These are phyloP conservation scores for Barnettozyma salicaria DNA, from an alignment of 805 yeast genomes.

Conservation along the genomic window DNA sequence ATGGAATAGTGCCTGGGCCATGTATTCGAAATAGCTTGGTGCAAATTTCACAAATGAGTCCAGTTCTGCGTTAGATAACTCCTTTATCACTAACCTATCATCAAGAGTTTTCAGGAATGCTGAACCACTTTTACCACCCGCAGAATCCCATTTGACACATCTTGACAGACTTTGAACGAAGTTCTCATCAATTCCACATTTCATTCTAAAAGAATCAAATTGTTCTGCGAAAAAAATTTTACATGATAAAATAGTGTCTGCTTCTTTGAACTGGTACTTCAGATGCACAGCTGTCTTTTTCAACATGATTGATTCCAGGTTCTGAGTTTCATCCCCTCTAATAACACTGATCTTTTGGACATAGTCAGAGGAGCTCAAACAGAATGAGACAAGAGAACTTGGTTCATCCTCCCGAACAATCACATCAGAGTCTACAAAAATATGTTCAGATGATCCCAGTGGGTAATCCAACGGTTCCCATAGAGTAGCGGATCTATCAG, in stretches of 20 bases:
- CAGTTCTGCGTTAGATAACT: conserved; percentile 77
- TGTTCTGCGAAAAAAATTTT: conserved; percentile 94
- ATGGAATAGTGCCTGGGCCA: conserved; percentile 91
- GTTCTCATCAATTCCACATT: conserved; percentile 69
- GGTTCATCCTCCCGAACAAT: conserved; percentile 96
- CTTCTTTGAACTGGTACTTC: conserved; percentile 87
- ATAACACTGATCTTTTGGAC: conserved; percentile 46
- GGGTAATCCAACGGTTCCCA: conserved; percentile 94
- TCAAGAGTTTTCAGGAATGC: conserved; percentile 89
- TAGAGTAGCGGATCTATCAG: conserved; percentile 88
- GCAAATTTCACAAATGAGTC: conserved; percentile 95
- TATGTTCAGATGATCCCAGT: conserved; percentile 69
- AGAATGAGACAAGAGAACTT: conserved; percentile 87
- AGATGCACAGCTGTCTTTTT: conserved; percentile 85
- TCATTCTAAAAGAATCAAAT: conserved; percentile 85
- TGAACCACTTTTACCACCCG: conserved; percentile 96
- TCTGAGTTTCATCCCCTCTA: conserved; percentile 11
- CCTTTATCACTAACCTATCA: conserved; percentile 84
- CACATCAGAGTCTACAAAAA: conserved; percentile 89
- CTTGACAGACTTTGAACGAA: conserved; percentile 87
- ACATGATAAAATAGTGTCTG: conserved; percentile 76
- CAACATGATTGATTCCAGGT: conserved; percentile 63
- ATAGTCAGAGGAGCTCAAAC: conserved; percentile 82
- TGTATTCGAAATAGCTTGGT: conserved; percentile 92
- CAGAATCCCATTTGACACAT: conserved; percentile 92